A percentile compares a stretch with the other conserved stretches of the same genome.
phyloP scores from a whole-genome alignment of 2,329 filamentous ascomycete genomes.

The Verruconis gallopava region DNA sequence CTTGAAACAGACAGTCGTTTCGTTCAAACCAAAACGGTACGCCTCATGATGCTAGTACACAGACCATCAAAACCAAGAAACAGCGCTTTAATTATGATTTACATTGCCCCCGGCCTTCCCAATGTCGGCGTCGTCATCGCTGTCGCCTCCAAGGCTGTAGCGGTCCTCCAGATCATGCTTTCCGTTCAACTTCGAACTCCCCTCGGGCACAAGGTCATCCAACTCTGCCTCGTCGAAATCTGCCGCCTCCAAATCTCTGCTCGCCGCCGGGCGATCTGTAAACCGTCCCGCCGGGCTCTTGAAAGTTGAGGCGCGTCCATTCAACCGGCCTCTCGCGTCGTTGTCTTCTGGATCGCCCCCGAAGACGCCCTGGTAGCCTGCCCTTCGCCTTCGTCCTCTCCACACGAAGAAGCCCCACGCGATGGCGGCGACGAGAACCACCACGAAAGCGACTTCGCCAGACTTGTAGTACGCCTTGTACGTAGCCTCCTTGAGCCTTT shows the following conservation, averaged over 20 bases:
- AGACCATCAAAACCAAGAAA: too few species aligned
- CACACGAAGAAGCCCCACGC: slow-evolving; percentile 63
- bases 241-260: slow-evolving; percentile 44
- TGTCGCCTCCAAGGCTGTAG: slow-evolving; percentile 8
- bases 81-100: too few species aligned
- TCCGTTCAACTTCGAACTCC: background rate
- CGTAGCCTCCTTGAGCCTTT: slow-evolving; percentile 69
- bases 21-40: too few species aligned
- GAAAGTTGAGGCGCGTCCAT: background rate
- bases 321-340: background rate
- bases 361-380: slow-evolving; percentile 32
- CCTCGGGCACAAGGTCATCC: slow-evolving; percentile 21
- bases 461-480: slow-evolving; percentile 84
- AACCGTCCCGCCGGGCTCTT: slow-evolving; percentile 27
- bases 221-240: slow-evolving; percentile 51
- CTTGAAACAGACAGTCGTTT: too few species aligned
- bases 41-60: too few species aligned
- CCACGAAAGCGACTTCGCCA: slow-evolving; percentile 70
- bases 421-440: slow-evolving; percentile 61
- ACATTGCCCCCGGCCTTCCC: slow-evolving; percentile 3
- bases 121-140: slow-evolving; percentile 8
- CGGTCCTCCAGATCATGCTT: slow-evolving; percentile 7
- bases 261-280: slow-evolving; percentile 23
- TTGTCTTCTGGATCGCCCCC: slow-evolving; percentile 18
- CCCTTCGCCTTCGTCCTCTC: slow-evolving; percentile 37